Base-by-base conservation (phyloP, 306 rosid genomes). In the Cotoneaster glaucophyllus region DNA sequence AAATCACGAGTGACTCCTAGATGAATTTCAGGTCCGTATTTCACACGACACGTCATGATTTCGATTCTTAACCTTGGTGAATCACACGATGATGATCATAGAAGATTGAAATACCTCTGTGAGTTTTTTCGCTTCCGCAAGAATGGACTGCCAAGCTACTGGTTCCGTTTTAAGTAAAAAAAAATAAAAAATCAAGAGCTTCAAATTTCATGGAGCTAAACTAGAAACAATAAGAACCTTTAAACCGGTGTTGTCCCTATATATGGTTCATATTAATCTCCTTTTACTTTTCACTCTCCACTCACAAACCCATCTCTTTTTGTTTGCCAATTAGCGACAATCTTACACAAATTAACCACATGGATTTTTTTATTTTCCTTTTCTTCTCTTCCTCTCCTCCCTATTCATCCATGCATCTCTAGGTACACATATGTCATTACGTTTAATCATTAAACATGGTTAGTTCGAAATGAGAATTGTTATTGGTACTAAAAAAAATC, bases 361-460 rank as follows among this genome's bases (percentile, higher is more conserved):
- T 13, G 93, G 81, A 91, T 77, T 77, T 34, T 11, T 3, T 74
- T 29, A 37, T 37, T 3, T 68, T 25, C 50, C 79, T 22, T 11
- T 85, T 78, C 74, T 73, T 79, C 73, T 91, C 70, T 75, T 82
- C 67, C 73, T 87, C 37, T 80, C 89, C 62, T 82, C 87, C 52
- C 82, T 88, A 54, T 77, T 82, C 81, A 67, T 87, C 79, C 80
- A 82, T 66, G 82, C 89, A 48, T 79, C 89, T 14, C 69, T 56
- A 25, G 5, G 66, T 58, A 24, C 31, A n/a, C 62, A 22, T 4
- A 56, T 56, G 9, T 54, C 62, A 21, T 56, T 7, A 56, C 13
- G 4, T 19, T n/a, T 56, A 56, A 56, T 56, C 54, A 2, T 18
- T n/a, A 56, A 56, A 56, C 6, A n/a, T 0, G 26, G 62, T 56